phyloP scores from a whole-genome alignment of 2,329 filamentous ascomycete species.

The Emergomyces orientalis region DNA sequence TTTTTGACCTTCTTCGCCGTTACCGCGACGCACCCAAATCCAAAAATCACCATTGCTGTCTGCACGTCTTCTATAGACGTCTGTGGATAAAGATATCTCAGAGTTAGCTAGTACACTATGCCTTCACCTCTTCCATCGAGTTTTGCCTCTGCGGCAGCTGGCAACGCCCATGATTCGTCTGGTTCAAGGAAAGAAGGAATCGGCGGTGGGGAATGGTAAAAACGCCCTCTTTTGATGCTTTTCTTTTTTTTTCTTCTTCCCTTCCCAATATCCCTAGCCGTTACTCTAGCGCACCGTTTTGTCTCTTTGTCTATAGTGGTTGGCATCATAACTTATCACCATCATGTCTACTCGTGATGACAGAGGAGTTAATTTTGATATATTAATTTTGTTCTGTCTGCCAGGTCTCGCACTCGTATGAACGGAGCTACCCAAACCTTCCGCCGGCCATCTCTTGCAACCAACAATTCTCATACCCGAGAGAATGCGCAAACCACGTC shows the following conservation, averaged over 20 bases:
- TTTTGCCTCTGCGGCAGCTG: conserved; percentile 74
- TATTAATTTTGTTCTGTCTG: not conserved
- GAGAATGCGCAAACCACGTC: conserved; percentile 35
- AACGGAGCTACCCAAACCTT: conserved; percentile 61
- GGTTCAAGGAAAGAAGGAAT: conserved; percentile 50
- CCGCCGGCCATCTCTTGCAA: conserved; percentile 53
- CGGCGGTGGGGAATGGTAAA: conserved; percentile 64
- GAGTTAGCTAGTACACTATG: conserved; percentile 39
- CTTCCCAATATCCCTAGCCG: not conserved
- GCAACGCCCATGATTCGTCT: conserved; percentile 57
- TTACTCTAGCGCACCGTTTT: not conserved
- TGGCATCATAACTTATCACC: not conserved
- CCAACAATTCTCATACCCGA: conserved; percentile 41
- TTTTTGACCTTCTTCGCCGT: not conserved
- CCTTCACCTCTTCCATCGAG: conserved; percentile 69
- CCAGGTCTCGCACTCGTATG: conserved; percentile 51
- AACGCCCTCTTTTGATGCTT: conserved; percentile 16
- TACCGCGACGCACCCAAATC: not conserved
- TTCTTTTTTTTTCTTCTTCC: not conserved
- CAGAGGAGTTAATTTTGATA: conserved; percentile 1
- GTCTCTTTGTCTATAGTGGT: not conserved
- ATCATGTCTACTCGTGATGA: not conserved
- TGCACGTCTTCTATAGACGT: conserved; percentile 1
- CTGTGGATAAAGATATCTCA: not conserved
- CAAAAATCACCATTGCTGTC: not conserved